Percentiles rank a stretch among this genome's conserved stretches.
Evolutionary conservation across 2,329 filamentous ascomycete species (phyloP).

Genomic region (Arthrobotrys conoides): DNA sequence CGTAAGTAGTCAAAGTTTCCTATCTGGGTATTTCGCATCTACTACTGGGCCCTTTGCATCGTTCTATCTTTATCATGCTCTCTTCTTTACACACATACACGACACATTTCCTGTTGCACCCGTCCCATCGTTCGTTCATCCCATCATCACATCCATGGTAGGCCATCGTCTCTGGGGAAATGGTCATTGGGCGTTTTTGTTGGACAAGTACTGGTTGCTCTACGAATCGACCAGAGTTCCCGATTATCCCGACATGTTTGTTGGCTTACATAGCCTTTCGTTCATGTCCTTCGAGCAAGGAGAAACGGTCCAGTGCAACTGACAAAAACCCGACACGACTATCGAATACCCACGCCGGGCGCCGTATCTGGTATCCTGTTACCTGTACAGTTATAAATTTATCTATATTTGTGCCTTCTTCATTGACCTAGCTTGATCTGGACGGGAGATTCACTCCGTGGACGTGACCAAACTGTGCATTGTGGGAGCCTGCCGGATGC

Average conservation of each 20-base stretch:
- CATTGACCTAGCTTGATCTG: background rate
- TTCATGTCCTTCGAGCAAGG: background rate
- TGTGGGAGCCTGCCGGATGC: background rate
- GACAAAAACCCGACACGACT: conserved; percentile 10
- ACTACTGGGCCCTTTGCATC: background rate
- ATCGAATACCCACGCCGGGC: background rate
- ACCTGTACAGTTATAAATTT: background rate
- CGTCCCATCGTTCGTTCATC: background rate
- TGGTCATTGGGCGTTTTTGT: background rate
- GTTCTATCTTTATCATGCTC: background rate
- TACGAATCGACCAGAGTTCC: background rate
- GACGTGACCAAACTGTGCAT: background rate
- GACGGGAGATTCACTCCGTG: background rate
- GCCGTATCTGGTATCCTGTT: background rate
- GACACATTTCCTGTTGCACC: background rate
- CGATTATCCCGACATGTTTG: background rate
- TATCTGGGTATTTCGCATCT: conserved; percentile 15
- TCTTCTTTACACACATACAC: background rate
- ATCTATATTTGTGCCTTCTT: background rate
- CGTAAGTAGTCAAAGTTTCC: conserved; percentile 21
- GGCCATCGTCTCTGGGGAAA: background rate
- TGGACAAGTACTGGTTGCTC: background rate
- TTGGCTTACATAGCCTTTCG: background rate
- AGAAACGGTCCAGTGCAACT: background rate
- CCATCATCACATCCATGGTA: background rate